These are phyloP conservation scores for Cadophora sp. DNA, from an alignment of 2,329 filamentous ascomycete species.

Conservation along the genomic window DNA sequence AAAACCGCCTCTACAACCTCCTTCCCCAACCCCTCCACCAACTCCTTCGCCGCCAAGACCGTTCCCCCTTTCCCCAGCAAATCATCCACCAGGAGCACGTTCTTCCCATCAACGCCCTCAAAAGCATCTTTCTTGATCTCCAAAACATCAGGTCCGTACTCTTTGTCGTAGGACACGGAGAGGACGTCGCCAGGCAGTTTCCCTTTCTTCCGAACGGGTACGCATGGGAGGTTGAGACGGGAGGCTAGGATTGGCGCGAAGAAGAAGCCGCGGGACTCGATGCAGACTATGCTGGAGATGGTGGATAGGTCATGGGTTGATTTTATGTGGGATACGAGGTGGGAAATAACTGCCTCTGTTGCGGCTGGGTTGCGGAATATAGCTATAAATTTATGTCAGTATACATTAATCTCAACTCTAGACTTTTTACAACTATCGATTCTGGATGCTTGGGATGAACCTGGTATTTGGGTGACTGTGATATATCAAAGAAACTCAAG, in stretches of 20 bases:
- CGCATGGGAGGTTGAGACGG: slow-evolving; percentile 80
- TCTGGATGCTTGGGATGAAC: neutral
- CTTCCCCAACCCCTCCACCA: slow-evolving; percentile 84
- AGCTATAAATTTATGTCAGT: slow-evolving; percentile 33
- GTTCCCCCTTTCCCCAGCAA: slow-evolving; percentile 96
- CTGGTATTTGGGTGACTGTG: neutral
- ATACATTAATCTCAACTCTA: neutral
- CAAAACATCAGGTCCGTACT: slow-evolving; percentile 93
- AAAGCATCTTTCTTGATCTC: slow-evolving; percentile 85
- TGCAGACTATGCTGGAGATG: slow-evolving; percentile 68
- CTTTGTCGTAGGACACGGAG: slow-evolving; percentile 86
- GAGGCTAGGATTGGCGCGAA: slow-evolving; percentile 89
- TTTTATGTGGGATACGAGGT: slow-evolving; percentile 30
- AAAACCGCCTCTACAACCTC: slow-evolving; percentile 85
- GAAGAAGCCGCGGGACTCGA: slow-evolving; percentile 92
- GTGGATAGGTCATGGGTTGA: slow-evolving; percentile 27
- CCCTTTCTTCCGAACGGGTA: slow-evolving; percentile 90
- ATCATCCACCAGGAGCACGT: slow-evolving; percentile 91
- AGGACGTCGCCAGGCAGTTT: slow-evolving; percentile 90
- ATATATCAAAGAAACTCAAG: neutral
- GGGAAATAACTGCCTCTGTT: slow-evolving; percentile 33
- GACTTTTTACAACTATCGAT: neutral
- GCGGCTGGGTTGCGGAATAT: slow-evolving; percentile 34
- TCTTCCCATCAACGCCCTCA: slow-evolving; percentile 68
- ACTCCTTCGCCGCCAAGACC: slow-evolving; percentile 80